phyloP scores from a whole-genome alignment of 179 eudicot genomes.

The Silene vulgaris region DNA sequence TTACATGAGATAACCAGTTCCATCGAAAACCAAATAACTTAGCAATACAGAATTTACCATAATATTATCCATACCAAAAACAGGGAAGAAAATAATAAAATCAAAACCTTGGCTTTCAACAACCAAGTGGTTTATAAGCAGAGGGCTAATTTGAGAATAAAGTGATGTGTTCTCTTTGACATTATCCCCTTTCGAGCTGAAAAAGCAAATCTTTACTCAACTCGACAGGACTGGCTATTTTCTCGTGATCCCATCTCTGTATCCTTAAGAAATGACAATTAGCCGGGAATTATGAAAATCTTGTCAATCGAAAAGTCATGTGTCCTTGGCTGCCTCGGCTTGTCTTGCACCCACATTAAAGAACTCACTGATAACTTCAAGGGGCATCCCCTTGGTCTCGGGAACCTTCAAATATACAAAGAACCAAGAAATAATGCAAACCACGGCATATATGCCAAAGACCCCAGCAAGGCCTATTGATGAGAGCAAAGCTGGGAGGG shows the following conservation, averaged over 20 bases:
- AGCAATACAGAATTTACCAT: slow-evolving; percentile 7
- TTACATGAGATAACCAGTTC: not conserved
- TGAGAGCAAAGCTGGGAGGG: slow-evolving; percentile 65
- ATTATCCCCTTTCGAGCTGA: not conserved
- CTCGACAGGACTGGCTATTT: not conserved
- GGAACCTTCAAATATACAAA: slow-evolving; percentile 75
- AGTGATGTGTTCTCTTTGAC: not conserved
- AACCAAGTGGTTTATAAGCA: slow-evolving; percentile 8
- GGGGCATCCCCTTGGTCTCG: slow-evolving; percentile 84
- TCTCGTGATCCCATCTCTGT: slow-evolving; percentile 5
- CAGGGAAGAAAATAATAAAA: not conserved
- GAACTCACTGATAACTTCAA: slow-evolving; percentile 79
- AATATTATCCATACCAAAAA: slow-evolving; percentile 1
- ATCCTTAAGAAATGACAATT: slow-evolving; percentile 6
- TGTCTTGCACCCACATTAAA: slow-evolving; percentile 71
- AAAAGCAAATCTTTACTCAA: not conserved
- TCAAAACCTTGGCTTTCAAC: slow-evolving; percentile 7
- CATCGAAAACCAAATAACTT: not conserved
- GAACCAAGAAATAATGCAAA: slow-evolving; percentile 57
- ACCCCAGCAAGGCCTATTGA: slow-evolving; percentile 69
- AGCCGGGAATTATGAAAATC: slow-evolving; percentile 4
- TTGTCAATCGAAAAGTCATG: not conserved
- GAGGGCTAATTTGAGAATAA: not conserved
- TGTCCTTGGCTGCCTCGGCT: slow-evolving; percentile 32
- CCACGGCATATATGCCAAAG: slow-evolving; percentile 62